Evolutionary conservation across 2,329 filamentous ascomycete genomes (phyloP).

Genomic region (Mycogone perniciosa): DNA sequence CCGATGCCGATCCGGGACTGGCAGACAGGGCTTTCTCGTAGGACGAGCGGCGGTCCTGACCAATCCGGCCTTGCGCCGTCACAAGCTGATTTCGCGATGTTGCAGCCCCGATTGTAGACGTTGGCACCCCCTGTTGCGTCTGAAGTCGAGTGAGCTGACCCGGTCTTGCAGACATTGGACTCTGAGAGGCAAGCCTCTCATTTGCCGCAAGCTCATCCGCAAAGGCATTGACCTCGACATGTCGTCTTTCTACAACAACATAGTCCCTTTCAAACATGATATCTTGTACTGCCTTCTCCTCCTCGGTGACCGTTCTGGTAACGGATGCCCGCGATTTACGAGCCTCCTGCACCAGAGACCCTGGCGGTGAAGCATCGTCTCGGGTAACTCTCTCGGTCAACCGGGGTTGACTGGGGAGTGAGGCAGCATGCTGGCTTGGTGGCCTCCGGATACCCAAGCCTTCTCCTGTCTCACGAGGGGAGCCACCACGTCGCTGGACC

Average conservation of each 20-base stretch:
- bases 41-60: conserved; percentile 70
- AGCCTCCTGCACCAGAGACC: conserved; percentile 28
- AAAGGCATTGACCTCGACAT: conserved; percentile 94
- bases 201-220: conserved; percentile 90
- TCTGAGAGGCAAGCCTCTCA: conserved; percentile 51
- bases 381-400: conserved; percentile 19
- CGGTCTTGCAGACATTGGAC: conserved; percentile 46
- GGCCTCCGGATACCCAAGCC: conserved; percentile 49
- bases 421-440: conserved; percentile 39
- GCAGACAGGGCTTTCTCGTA: conserved; percentile 72
- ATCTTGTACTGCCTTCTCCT: conserved; percentile 73
- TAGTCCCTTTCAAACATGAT: conserved; percentile 90
- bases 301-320: conserved; percentile 43
- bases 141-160: conserved; percentile 66
- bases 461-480: conserved; percentile 41
- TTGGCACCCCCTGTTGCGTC: conserved; percentile 69
- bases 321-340: conserved; percentile 23
- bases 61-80: conserved; percentile 54
- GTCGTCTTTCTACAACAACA: conserved; percentile 88
- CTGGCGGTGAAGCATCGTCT: conserved; percentile 21
- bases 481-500: conserved; percentile 31
- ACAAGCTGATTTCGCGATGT: conserved; percentile 70
- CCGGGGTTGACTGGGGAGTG: conserved; percentile 40
- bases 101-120: conserved; percentile 62
- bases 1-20: conserved; percentile 66